Evolutionary conservation across 805 yeast genomes (phyloP), one percentile per base, ranked within the genome.

Genomic region (Pichia cabralensis): DNA sequence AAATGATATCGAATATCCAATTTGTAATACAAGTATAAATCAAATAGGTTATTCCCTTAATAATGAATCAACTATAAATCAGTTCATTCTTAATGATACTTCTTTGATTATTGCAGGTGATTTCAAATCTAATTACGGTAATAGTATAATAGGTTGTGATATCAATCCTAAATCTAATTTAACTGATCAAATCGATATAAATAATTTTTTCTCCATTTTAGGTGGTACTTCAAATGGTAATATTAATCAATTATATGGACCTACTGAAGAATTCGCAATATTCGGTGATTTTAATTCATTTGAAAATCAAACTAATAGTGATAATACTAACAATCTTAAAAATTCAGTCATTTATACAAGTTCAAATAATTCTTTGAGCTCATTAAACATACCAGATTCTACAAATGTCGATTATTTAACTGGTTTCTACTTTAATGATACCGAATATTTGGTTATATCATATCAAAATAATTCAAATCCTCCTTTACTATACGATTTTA

Each of bases 11-110:
- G 48, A 42, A 3, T 22, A 42, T 21, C 54, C 56, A 3, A 39
- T 75, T 26, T 74, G 76, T 0, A 65, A 71, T 43, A 65, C 81
- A 0, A 50, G 71, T 2, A 41, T 78, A 27, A 64, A 66, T 38
- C 31, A 43, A 11, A 41, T 61, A 23, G 65, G 75, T 0, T 47
- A 61, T 5, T 35, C 45, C 3, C 36, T 69, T 5, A 63, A 67
- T 13, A 42, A 53, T 4, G 51, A 61, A 36, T 68, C 75, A 3
- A 50, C 57, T 6, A 58, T 78, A 6, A 52, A 46, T 16, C 52
- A 64, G 4, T 36, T 60, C n/a, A 49, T 50, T 4, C 27, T 50
- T 3, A 43, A 53, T 22, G 59, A 64, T 21, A 47, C 60, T 2
- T 42, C 57, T 1, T 41, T 74, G 11, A 56, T 57, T 22, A 45